Base-by-base conservation (phyloP, 768 basidiomycete species). In the Lactifluus hygrophoroides region DNA sequence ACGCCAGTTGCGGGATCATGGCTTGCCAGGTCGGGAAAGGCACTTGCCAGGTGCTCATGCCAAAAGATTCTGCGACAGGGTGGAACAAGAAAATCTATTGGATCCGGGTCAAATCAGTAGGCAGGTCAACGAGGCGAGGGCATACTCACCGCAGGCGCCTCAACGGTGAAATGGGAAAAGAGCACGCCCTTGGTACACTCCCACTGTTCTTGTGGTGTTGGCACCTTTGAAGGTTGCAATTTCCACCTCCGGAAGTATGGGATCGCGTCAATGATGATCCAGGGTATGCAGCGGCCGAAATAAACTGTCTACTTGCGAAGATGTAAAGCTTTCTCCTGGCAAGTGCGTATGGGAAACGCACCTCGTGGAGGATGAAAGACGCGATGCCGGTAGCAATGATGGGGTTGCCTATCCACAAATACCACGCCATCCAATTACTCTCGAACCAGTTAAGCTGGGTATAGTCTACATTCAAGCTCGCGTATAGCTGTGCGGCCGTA, bases 181-280 rank as follows among this genome's bases (percentile, higher is more conserved):
- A 99, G 78, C 30, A 99, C 95, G 61, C 83, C 83, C 75, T 93
- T 95, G 35, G 92, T 95, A 75, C 94, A 98, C 46, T 89, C 85
- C 93, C 92, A 95, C 71, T 97, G 93, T 69, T 97, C 89, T 58
- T 77, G 73, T 0, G 81, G 59, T 4, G 91, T 84, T 5, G 94
- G 92, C 2, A 90, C 66, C 71, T 97, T 98, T 64, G 69, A 79
- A 4, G 90, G 85, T 69, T 98, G 95, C 3, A 98, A 77, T 72
- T 98, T 98, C 90, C 90, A 98, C 72, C 82, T 78, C 47, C 82
- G 80, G 75, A 98, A 99, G 75, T 92, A 97, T 1, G 93, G 93
- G 34, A 94, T 90, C 2, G 84, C 76, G 72, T 99, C 96, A 69
- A 97, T 86, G 72, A 96, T 88, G 65, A 97, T 87, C 91, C 93